Percentiles rank a stretch among this genome's conserved stretches.
phyloP scores from a whole-genome alignment of 768 basidiomycete species.

The Russula vinacea region DNA sequence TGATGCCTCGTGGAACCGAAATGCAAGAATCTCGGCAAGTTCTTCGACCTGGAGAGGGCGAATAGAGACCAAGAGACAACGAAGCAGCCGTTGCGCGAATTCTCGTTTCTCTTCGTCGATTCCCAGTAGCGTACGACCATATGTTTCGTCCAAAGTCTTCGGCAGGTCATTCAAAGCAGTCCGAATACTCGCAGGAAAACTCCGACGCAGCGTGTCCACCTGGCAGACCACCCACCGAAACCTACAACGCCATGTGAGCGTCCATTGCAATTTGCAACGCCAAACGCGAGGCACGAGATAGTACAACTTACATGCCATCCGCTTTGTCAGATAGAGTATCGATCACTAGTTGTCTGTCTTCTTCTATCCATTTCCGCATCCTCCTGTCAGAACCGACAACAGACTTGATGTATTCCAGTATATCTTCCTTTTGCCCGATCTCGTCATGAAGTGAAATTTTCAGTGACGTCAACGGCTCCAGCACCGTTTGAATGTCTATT shows the following conservation, averaged over 20 bases:
- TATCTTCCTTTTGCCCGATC: too few species aligned
- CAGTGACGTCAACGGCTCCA: too few species aligned
- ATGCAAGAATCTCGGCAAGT: conserved; percentile 16
- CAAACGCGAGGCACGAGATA: too few species aligned
- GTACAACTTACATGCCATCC: too few species aligned
- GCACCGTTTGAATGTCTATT: too few species aligned
- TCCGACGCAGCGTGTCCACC: conserved; percentile 3
- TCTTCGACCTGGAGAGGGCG: conserved; percentile 11
- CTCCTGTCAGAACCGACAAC: too few species aligned
- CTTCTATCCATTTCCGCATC: too few species aligned
- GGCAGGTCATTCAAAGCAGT: neutral
- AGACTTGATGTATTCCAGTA: too few species aligned
- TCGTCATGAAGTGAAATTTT: too few species aligned
- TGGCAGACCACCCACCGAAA: conserved; percentile 16
- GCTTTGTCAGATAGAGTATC: too few species aligned
- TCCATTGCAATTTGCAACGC: too few species aligned
- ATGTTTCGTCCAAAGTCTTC: conserved; percentile 2
- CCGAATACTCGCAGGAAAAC: conserved; percentile 5
- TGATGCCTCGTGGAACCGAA: neutral
- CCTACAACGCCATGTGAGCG: neutral
- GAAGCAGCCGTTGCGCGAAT: conserved; percentile 1
- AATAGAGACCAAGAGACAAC: conserved; percentile 2
- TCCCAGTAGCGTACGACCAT: neutral
- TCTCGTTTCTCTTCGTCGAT: conserved; percentile 6
- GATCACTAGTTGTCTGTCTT: too few species aligned